A percentile compares a stretch with the other conserved stretches of the same genome.
Conservation (phyloP, 2,329 filamentous ascomycete species). For the Xylaria sp. region DNA sequence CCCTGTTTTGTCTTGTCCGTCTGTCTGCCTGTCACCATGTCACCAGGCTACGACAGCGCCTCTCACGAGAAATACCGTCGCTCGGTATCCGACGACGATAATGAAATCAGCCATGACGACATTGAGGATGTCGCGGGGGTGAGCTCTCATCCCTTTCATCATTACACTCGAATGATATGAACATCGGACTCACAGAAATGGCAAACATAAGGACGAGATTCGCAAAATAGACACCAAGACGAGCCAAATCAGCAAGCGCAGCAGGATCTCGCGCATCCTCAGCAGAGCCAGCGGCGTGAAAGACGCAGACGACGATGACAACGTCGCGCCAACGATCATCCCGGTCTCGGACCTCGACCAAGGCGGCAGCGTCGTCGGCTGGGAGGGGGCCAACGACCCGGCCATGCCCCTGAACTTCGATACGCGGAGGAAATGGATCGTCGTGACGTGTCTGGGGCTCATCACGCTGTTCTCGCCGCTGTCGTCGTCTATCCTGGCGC, state of each 20-base stretch:
- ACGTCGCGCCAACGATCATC: slow-evolving; percentile 52
- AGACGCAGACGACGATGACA: slow-evolving; percentile 38
- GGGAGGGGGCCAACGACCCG: slow-evolving; percentile 69
- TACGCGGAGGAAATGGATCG: slow-evolving; percentile 66
- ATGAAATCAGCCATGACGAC: slow-evolving; percentile 22
- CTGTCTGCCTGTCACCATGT: slow-evolving; percentile 7
- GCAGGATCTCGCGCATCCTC: slow-evolving; percentile 43
- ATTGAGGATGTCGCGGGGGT: slow-evolving; percentile 28
- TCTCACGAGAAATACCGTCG: slow-evolving; percentile 25
- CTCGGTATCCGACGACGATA: slow-evolving; percentile 31
- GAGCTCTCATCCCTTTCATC: slow-evolving; percentile 1
- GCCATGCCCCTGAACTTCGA: slow-evolving; percentile 69
- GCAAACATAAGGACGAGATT: slow-evolving; percentile 27
- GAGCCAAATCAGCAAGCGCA: slow-evolving; percentile 33
- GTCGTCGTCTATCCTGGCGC: slow-evolving; percentile 69
- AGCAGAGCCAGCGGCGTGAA: slow-evolving; percentile 42
- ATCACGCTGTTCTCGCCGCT: slow-evolving; percentile 75
- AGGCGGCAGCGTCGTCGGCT: slow-evolving; percentile 67
- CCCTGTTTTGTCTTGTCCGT: neutral
- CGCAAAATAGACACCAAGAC: slow-evolving; percentile 31
- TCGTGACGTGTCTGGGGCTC: slow-evolving; percentile 64
- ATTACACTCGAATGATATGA: neutral
- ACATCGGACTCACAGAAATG: slow-evolving; percentile 12
- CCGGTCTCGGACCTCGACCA: slow-evolving; percentile 63
- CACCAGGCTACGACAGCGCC: slow-evolving; percentile 2